Percentiles rank a stretch among this genome's conserved stretches.
These are phyloP conservation scores for Talaromyces pinophilus DNA, from an alignment of 2,329 filamentous ascomycete genomes.

Conservation along the genomic window DNA sequence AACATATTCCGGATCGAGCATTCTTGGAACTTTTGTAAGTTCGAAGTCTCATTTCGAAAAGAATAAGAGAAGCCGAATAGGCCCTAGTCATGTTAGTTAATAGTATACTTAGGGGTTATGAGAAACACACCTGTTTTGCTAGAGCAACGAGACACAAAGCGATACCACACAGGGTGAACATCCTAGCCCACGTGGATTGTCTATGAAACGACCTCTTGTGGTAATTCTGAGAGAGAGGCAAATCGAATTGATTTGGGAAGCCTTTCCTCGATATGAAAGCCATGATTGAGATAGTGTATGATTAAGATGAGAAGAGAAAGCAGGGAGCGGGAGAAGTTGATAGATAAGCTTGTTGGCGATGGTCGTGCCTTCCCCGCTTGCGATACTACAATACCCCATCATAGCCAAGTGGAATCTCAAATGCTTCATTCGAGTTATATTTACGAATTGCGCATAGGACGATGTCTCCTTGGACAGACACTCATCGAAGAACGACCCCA, in stretches of 20 bases:
- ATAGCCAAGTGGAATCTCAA: not conserved
- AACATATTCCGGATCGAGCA: conserved; percentile 59
- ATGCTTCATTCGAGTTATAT: not conserved
- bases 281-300: not conserved
- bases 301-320: not conserved
- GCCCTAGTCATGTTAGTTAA: not conserved
- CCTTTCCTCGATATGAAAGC: not conserved
- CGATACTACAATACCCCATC: not conserved
- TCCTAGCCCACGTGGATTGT: not conserved
- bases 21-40: conserved; percentile 37
- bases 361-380: conserved; percentile 2
- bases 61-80: not conserved
- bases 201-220: not conserved
- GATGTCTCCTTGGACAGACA: not conserved
- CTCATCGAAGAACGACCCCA: not conserved
- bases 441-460: not conserved
- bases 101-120: not conserved
- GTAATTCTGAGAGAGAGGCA: not conserved
- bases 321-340: not conserved
- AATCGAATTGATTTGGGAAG: not conserved
- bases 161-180: not conserved
- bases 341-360: not conserved
- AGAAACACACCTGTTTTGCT: not conserved
- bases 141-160: not conserved
- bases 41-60: not conserved